phyloP scores from a whole-genome alignment of 2,329 filamentous ascomycete species.

The Xylaria sp. region DNA sequence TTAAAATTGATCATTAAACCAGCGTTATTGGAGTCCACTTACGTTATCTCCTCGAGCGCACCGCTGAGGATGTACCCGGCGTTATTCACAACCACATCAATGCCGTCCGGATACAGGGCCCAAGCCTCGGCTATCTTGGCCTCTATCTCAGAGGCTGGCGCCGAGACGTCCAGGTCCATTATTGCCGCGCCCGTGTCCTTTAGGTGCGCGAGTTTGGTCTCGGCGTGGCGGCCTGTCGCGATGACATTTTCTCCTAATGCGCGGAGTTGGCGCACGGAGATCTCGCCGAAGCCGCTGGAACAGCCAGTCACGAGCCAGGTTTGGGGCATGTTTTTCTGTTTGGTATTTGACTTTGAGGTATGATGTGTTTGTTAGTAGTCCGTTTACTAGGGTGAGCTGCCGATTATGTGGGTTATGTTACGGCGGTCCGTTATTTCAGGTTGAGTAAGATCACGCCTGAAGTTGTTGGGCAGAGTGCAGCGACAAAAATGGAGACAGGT shows the following conservation, averaged over 20 bases:
- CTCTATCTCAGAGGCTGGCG: slow-evolving; percentile 40
- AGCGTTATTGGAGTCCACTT: neutral
- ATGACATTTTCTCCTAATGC: slow-evolving; percentile 54
- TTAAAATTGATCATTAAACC: no score
- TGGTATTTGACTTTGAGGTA: no score
- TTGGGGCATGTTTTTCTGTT: slow-evolving; percentile 26
- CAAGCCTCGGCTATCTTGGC: slow-evolving; percentile 42
- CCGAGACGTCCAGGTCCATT: slow-evolving; percentile 48
- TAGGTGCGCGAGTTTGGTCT: slow-evolving; percentile 50
- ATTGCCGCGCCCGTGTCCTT: slow-evolving; percentile 48
- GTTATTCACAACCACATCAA: slow-evolving; percentile 55
- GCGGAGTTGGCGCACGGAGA: slow-evolving; percentile 52
- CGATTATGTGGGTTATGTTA: neutral
- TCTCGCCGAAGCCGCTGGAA: slow-evolving; percentile 56
- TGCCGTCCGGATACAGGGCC: slow-evolving; percentile 42
- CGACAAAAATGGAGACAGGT: neutral
- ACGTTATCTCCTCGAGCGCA: slow-evolving; percentile 48
- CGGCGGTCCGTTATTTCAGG: neutral
- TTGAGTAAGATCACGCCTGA: neutral
- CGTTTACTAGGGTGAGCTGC: neutral
- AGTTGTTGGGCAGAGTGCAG: neutral
- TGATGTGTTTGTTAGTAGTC: neutral
- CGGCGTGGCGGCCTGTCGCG: slow-evolving; percentile 54
- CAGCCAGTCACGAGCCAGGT: slow-evolving; percentile 57
- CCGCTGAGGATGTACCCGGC: slow-evolving; percentile 51